Conservation (phyloP, 2,329 filamentous ascomycete genomes). For the Xylaria digitata region DNA sequence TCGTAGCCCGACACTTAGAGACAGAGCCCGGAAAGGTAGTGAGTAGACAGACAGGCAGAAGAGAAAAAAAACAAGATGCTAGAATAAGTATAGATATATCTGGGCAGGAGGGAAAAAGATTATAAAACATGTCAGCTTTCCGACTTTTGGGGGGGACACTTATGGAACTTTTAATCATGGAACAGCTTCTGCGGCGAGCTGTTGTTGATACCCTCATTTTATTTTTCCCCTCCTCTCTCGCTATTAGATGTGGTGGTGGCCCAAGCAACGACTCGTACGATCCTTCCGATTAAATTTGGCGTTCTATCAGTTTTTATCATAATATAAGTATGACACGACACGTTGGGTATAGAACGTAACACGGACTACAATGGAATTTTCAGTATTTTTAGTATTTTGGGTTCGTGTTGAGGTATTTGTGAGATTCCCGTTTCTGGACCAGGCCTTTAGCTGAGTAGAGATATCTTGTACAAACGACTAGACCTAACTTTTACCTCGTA, state of each 20-base stretch:
- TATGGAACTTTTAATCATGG: background rate
- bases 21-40: conserved; percentile 16
- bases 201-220: conserved; percentile 32
- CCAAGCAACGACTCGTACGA: background rate
- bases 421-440: too few species aligned
- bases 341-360: too few species aligned
- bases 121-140: background rate
- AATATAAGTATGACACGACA: background rate
- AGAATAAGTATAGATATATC: conserved; percentile 17
- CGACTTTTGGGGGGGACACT: background rate
- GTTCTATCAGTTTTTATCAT: conserved; percentile 8
- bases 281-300: background rate
- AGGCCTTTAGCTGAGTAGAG: too few species aligned
- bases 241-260: conserved; percentile 12
- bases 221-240: conserved; percentile 4
- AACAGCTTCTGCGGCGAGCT: conserved; percentile 21
- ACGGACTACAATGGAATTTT: too few species aligned
- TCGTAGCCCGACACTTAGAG: background rate
- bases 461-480: too few species aligned
- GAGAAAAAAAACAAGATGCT: background rate
- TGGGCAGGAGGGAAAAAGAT: background rate
- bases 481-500: too few species aligned
- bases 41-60: conserved; percentile 1
- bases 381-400: too few species aligned
- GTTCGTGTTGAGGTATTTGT: too few species aligned